Base-by-base conservation (phyloP, 164 flowering plant species). In the Echeveria elegans region DNA sequence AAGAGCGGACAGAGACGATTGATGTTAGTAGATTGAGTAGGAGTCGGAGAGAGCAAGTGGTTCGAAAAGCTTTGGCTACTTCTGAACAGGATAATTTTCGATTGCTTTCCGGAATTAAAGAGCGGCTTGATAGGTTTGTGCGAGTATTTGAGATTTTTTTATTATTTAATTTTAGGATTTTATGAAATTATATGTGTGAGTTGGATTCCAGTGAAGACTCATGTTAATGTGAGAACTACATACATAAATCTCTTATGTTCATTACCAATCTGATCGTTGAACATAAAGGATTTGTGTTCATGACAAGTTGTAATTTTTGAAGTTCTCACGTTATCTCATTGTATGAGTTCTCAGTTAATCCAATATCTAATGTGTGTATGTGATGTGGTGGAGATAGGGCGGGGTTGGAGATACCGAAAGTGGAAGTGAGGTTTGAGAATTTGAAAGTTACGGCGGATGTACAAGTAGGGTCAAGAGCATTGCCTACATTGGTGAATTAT, bases 341-440 rank as follows among this genome's bases (percentile, higher is more conserved):
- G n/a, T n/a, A n/a, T n/a, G n/a, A n/a, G n/a, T n/a, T n/a, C n/a
- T n/a, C n/a, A n/a, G n/a, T n/a, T n/a, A n/a, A n/a, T n/a, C n/a
- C n/a, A n/a, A n/a, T n/a, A n/a, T n/a, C n/a, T n/a, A n/a, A n/a
- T n/a, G n/a, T n/a, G n/a, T n/a, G n/a, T n/a, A n/a, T n/a, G n/a
- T 62, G 21, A 62, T 62, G 34, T 61, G 58, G 34, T 38, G 41
- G 60, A 34, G 38, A 58, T 58, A 92, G 98, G 64, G 96, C 81
- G 10, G 98, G 96, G 61, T 40, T 92, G 76, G 80, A 83, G 66
- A 66, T 86, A 28, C 93, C 96, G 0, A 82, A 74, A 11, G 83
- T 92, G 21, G 98, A 92, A 72, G 92, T 92, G 40, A 78, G 96
- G 68, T 92, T 80, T 59, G 77, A 86, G 83, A 72, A 84, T 60